A percentile compares a stretch with the other conserved stretches of the same genome.
These are phyloP conservation scores for Monilinia polystroma DNA, from an alignment of 2,329 filamentous ascomycete species.

Conservation along the genomic window DNA sequence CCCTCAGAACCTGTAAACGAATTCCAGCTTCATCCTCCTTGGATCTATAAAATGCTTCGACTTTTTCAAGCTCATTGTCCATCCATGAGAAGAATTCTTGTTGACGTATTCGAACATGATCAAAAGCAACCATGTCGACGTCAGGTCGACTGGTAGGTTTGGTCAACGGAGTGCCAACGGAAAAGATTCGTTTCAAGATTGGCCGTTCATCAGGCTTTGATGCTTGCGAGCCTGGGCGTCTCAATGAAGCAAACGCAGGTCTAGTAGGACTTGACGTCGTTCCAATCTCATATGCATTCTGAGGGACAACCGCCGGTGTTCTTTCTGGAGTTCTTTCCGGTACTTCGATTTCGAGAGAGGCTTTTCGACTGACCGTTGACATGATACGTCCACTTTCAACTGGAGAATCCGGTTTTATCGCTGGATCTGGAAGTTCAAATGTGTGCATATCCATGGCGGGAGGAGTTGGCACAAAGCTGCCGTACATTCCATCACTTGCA, in stretches of 20 bases:
- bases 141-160: slow-evolving; percentile 46
- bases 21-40: slow-evolving; percentile 84
- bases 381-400: slow-evolving; percentile 1
- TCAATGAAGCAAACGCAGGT: slow-evolving; percentile 34
- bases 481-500: slow-evolving; percentile 46
- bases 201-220: slow-evolving; percentile 28
- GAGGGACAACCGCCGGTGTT: slow-evolving; percentile 19
- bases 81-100: slow-evolving; percentile 86
- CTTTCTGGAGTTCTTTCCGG: slow-evolving; percentile 3
- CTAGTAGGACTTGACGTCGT: slow-evolving; percentile 39
- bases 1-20: slow-evolving; percentile 67
- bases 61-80: slow-evolving; percentile 82
- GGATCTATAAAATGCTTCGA: slow-evolving; percentile 82
- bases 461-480: slow-evolving; percentile 61
- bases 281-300: slow-evolving; percentile 47
- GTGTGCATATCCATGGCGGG: slow-evolving; percentile 42
- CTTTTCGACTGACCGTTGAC: slow-evolving; percentile 5
- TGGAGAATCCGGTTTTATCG: slow-evolving; percentile 37
- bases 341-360: slow-evolving; percentile 11
- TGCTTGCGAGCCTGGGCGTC: slow-evolving; percentile 26
- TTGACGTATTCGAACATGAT: slow-evolving; percentile 69
- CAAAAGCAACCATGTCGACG: slow-evolving; percentile 54
- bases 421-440: slow-evolving; percentile 62
- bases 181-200: slow-evolving; percentile 36
- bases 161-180: slow-evolving; percentile 37